These are phyloP conservation scores for Chloris gayana DNA, from an alignment of 176 grass and related monocot genomes.

Conservation along the genomic window DNA sequence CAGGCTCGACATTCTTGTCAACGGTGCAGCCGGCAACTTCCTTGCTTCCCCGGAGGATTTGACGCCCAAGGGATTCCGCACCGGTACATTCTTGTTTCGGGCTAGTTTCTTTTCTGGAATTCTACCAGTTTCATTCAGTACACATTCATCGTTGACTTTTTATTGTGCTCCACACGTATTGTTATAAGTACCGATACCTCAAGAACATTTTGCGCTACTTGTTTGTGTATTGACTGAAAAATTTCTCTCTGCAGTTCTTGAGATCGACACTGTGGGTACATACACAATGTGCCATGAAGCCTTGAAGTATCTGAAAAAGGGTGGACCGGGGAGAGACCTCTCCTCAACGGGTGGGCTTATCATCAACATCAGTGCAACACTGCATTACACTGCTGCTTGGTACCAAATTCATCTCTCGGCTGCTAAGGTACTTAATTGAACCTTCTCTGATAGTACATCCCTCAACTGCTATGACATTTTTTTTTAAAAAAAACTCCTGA, in stretches of 20 bases:
- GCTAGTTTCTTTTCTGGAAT: too few relatives aligned
- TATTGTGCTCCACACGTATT: too few relatives aligned
- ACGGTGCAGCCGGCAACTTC: slow-evolving; percentile 94
- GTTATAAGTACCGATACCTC: not conserved
- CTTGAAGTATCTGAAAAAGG: slow-evolving; percentile 84
- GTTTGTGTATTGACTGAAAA: not conserved
- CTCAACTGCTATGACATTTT: too few relatives aligned
- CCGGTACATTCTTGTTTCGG: too few relatives aligned
- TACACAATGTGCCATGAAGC: slow-evolving; percentile 94
- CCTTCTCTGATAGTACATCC: slow-evolving; percentile 7
- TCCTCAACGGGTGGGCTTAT: slow-evolving; percentile 71
- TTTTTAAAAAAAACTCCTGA: slow-evolving; percentile 24
- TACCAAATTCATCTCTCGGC: slow-evolving; percentile 89
- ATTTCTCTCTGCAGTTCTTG: slow-evolving; percentile 59
- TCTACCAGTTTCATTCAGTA: too few relatives aligned
- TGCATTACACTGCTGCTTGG: slow-evolving; percentile 83
- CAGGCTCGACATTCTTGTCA: slow-evolving; percentile 86
- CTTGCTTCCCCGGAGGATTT: slow-evolving; percentile 92
- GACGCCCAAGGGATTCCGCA: slow-evolving; percentile 85
- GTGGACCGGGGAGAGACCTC: slow-evolving; percentile 58
- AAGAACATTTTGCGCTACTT: not conserved
- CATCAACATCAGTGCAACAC: slow-evolving; percentile 89
- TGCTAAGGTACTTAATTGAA: slow-evolving; percentile 54
- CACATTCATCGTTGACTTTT: not conserved
- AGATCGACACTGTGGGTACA: slow-evolving; percentile 91